A percentile compares a stretch with the other conserved stretches of the same genome.
These are phyloP conservation scores for Marasmius oreades DNA, from an alignment of 1,284 basidiomycete genomes.

Conservation along the genomic window DNA sequence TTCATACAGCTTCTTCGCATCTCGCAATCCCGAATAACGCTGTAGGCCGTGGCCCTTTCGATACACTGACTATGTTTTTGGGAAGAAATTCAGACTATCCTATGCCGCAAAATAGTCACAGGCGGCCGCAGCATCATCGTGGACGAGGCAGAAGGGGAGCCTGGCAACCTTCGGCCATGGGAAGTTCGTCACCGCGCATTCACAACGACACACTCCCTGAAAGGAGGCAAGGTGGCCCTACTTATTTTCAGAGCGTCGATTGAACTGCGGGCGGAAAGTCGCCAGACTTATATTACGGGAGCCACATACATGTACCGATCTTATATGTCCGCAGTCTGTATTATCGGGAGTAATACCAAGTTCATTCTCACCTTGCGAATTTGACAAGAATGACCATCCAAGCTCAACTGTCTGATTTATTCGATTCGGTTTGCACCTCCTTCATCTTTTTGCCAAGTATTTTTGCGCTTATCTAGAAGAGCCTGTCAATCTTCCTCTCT, in stretches of 20 bases:
- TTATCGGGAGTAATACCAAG: neutral
- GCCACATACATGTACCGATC: neutral
- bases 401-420: conserved; percentile 28
- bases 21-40: neutral
- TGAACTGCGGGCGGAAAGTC: neutral
- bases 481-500: neutral
- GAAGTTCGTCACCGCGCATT: neutral
- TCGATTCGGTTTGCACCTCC: conserved; percentile 36
- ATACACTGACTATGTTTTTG: neutral
- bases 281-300: too few relatives aligned
- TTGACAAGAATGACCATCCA: neutral
- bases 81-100: neutral
- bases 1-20: neutral
- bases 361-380: neutral
- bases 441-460: conserved; percentile 68
- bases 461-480: conserved; percentile 69
- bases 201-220: neutral
- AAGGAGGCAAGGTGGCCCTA: neutral
- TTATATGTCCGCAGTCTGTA: neutral
- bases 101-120: neutral
- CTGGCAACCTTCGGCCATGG: neutral
- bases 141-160: neutral
- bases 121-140: neutral
- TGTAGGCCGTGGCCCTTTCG: neutral
- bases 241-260: neutral